Evolutionary conservation across 2,329 filamentous ascomycete genomes (phyloP), one percentile per base, ranked within the genome.

Genomic region (Monilinia laxa): DNA sequence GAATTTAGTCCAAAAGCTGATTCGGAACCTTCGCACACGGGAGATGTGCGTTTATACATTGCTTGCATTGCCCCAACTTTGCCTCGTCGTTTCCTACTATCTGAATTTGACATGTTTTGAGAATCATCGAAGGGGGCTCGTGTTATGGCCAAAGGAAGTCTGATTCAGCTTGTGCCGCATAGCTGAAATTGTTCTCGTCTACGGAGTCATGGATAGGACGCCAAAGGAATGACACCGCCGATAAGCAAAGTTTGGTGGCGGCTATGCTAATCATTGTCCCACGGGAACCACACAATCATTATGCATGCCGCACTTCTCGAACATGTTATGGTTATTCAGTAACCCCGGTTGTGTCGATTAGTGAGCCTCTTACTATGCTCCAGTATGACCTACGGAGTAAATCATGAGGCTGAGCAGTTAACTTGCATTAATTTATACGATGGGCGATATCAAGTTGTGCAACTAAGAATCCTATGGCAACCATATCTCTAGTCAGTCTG

Each of bases 251-350:
- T 40, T 23, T 45, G 2, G 56, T 47, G 40, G 38, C 6, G 56
- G 40, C 40, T 59, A 59, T 59, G 16, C 16, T 28, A 47, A 59
- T 47, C 40, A 59, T 47, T 20, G n/a, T 56, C 38, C 18, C 23
- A 56, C n/a, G 16, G 40, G 18, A 47, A 56, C 14, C 53, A 35
- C 18, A 31, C 53, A 31, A 16, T 38, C 16, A 20, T 35, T 35
- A 20, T 12, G 28, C 2, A 28, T 35, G 20, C 25, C 38, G 38
- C 18, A 28, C 28, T 28, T 28, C 28, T 28, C 56, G 28, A 49
- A 49, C 56, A 49, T 31, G 4, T 38, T 38, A 55, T 9, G 31
- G 28, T n/a, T n/a, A 16, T 35, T 55, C 31, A n/a, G 0, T n/a
- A 14, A 5, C 9, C 31, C 31, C 31, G n/a, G 35, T 23, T 38